Percentiles rank a stretch among this genome's conserved stretches.
Conservation (phyloP, 2,329 filamentous ascomycete species). For the Didymella arachidicola region DNA sequence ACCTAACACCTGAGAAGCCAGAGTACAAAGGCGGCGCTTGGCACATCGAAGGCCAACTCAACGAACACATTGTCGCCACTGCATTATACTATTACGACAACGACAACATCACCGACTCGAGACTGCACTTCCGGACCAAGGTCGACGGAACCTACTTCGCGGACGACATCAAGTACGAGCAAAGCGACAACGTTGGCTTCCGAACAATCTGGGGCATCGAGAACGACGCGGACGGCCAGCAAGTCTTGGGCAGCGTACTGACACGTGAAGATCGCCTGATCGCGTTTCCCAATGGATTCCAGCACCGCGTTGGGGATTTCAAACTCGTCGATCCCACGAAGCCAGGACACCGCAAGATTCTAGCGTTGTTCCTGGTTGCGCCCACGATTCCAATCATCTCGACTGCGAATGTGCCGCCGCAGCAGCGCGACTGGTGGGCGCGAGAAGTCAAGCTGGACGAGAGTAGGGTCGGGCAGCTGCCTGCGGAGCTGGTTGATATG, state of each 20-base stretch:
- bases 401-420: conserved; percentile 60
- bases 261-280: conserved; percentile 60
- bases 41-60: conserved; percentile 59
- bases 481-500: conserved; percentile 24
- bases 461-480: conserved; percentile 13
- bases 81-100: conserved; percentile 68
- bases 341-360: conserved; percentile 63
- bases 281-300: conserved; percentile 60
- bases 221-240: conserved; percentile 27
- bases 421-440: conserved; percentile 55
- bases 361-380: conserved; percentile 67
- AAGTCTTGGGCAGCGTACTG: conserved; percentile 58
- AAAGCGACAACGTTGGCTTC: conserved; percentile 10
- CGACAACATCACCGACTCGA: conserved; percentile 62
- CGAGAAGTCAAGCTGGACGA: conserved; percentile 6
- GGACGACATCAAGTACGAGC: conserved; percentile 13
- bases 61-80: conserved; percentile 70
- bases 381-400: conserved; percentile 60
- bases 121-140: conserved; percentile 30
- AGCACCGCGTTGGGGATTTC: conserved; percentile 50
- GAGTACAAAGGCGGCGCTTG: conserved; percentile 62
- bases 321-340: conserved; percentile 57
- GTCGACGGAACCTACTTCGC: not conserved
- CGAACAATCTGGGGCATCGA: conserved; percentile 9
- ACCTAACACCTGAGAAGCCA: conserved; percentile 65